Evolutionary conservation across 257 asterid genomes (phyloP).

Genomic region (Lycium barbarum): DNA sequence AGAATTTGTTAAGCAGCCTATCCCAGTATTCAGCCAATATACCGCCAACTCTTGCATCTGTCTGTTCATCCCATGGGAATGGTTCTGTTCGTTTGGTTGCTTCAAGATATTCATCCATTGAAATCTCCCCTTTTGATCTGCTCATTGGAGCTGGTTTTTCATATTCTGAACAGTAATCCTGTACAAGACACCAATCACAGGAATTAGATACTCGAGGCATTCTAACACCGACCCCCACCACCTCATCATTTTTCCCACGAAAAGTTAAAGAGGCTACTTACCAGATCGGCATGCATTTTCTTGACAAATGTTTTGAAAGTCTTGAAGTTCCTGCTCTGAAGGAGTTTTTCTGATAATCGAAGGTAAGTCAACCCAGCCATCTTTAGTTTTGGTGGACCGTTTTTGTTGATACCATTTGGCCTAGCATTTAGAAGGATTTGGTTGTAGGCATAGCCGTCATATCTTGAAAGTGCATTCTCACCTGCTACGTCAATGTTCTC

Average conservation of each 20-base stretch:
- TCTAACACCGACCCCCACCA: background rate
- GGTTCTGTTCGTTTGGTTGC: slow-evolving; percentile 65
- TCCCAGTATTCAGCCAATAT: slow-evolving; percentile 46
- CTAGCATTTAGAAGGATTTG: slow-evolving; percentile 76
- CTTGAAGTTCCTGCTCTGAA: slow-evolving; percentile 47
- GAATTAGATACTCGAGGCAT: background rate
- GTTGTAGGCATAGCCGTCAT: slow-evolving; percentile 61
- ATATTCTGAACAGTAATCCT: slow-evolving; percentile 56
- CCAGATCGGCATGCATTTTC: slow-evolving; percentile 84
- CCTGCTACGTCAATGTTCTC: slow-evolving; percentile 77
- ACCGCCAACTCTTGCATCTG: slow-evolving; percentile 64
- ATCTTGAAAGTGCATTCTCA: slow-evolving; percentile 81
- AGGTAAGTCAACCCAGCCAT: slow-evolving; percentile 75
- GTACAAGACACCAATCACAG: background rate
- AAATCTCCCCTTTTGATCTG: slow-evolving; percentile 61
- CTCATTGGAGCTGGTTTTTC: slow-evolving; percentile 49
- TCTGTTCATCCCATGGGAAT: slow-evolving; percentile 59
- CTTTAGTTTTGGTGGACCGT: slow-evolving; percentile 47
- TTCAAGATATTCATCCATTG: slow-evolving; percentile 58
- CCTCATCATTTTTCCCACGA: background rate
- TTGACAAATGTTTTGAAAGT: slow-evolving; percentile 62
- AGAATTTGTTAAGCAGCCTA: slow-evolving; percentile 40
- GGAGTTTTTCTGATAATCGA: slow-evolving; percentile 59
- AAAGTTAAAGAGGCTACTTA: slow-evolving; percentile 24
- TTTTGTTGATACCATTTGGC: slow-evolving; percentile 66